Base-by-base conservation (phyloP, 352 stramenopile genomes). In the Pythium diclinum region DNA sequence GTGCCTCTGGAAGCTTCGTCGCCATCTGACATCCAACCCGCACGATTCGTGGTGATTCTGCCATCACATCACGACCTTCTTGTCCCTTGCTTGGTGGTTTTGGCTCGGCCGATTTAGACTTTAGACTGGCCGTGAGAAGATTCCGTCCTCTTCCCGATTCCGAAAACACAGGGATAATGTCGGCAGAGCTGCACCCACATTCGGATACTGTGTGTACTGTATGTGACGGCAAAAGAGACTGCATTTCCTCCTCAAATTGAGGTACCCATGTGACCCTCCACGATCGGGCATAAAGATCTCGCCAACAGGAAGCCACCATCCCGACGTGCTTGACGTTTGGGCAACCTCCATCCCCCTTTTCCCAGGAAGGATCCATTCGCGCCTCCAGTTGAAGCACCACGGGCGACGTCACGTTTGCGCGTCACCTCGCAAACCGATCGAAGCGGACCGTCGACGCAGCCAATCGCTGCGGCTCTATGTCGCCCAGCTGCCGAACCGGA, bases 401-500 rank as follows among this genome's bases (percentile, higher is more conserved):
- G 2, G 11, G 40, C 63, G 63, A 70, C 63, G 63, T 70, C 63
- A 70, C 40, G 11, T 16, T 11, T 25, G 28, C 23, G 63, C 63
- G 63, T 70, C 63, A 70, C 32, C 21, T 34, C 19, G 13, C 30
- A 11, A 56, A 40, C 62, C 28, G 47, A 58, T 42, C 61, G 59
- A 52, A 58, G 53, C 61, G 46, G 40, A 64, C 55, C 63, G 56
- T 64, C 47, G 38, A 65, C 17, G 32, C 51, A 61, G 63, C 63
- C 63, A 65, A 70, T 70, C 17, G 42, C 49, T 38, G 57, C 40
- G 23, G 14, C 25, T 65, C 38, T 56, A 59, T 70, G 63, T 51
- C 40, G 21, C 63, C 34, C 38, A 69, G 49, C 48, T 42, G 64
- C 46, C 46, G 66, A 68, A 72, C 66, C 66, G 66, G 66, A 68